phyloP scores from a whole-genome alignment of 495 filamentous ascomycete species.

The Apiosordaria backusii region DNA sequence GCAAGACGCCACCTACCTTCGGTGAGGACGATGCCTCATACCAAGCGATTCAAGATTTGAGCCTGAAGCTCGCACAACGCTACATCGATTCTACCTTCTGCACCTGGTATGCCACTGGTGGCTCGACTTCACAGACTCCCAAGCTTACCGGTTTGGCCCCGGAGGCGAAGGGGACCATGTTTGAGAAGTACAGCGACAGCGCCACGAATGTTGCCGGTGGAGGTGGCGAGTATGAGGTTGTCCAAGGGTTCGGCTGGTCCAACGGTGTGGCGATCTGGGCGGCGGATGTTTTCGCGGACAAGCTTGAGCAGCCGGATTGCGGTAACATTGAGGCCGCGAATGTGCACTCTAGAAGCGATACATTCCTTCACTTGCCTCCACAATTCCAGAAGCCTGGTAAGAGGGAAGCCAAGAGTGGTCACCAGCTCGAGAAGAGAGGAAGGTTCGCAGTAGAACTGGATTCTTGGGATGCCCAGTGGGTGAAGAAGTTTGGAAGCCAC shows the following conservation, averaged over 20 bases:
- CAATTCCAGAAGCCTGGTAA: not conserved
- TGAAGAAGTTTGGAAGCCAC: conserved; percentile 35
- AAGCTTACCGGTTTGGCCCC: conserved; percentile 39
- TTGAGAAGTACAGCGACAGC: conserved; percentile 50
- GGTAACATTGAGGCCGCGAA: conserved; percentile 40
- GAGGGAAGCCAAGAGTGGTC: conserved; percentile 13
- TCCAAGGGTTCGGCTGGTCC: conserved; percentile 52
- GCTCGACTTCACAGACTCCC: conserved; percentile 41
- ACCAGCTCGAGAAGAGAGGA: conserved; percentile 4
- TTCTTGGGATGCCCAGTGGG: conserved; percentile 37
- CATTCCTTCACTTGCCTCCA: not conserved
- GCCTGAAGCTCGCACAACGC: conserved; percentile 44
- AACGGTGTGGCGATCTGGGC: conserved; percentile 52
- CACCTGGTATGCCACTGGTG: conserved; percentile 50
- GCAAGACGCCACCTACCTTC: conserved; percentile 46
- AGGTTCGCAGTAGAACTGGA: conserved; percentile 43
- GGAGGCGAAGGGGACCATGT: conserved; percentile 42
- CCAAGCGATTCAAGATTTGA: conserved; percentile 36
- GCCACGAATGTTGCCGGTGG: conserved; percentile 46
- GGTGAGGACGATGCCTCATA: conserved; percentile 42
- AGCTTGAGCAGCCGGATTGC: conserved; percentile 42
- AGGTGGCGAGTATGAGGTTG: conserved; percentile 50
- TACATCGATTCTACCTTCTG: conserved; percentile 51
- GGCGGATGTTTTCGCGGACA: conserved; percentile 43
- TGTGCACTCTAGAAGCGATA: conserved; percentile 10